phyloP scores from a whole-genome alignment of 2,329 filamentous ascomycete genomes.

The Colletotrichum magnum region DNA sequence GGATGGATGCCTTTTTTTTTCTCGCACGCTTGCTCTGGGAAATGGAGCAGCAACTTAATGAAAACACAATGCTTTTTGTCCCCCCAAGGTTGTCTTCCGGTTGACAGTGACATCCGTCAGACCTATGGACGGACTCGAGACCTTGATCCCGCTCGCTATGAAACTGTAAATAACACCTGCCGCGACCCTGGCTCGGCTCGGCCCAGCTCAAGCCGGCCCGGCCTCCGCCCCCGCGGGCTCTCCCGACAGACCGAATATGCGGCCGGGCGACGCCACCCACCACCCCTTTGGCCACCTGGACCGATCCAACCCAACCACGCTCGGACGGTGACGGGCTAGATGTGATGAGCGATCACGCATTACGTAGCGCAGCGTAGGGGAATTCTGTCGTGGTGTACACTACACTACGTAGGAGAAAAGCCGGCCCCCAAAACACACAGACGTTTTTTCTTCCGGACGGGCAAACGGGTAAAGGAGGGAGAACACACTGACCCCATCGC shows the following conservation, averaged over 20 bases:
- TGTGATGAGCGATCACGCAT: no score
- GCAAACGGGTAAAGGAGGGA: neutral
- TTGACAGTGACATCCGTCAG: neutral
- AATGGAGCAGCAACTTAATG: slow-evolving; percentile 30
- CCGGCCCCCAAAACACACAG: neutral
- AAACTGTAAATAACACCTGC: neutral
- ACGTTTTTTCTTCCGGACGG: neutral
- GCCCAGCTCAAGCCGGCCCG: neutral
- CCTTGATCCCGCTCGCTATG: neutral
- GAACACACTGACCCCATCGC: slow-evolving; percentile 20
- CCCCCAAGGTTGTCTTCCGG: slow-evolving; percentile 9
- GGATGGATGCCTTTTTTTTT: slow-evolving; percentile 22
- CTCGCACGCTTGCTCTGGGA: slow-evolving; percentile 24
- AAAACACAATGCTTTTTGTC: slow-evolving; percentile 29
- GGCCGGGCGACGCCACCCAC: neutral
- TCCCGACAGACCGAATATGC: neutral
- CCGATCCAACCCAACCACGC: neutral
- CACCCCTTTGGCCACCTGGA: neutral
- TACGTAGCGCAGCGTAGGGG: no score
- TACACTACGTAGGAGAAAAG: neutral
- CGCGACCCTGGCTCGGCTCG: neutral
- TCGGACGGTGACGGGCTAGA: no score
- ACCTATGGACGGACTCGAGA: neutral
- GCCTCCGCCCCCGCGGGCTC: neutral
- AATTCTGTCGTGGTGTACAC: neutral